phyloP scores from a whole-genome alignment of 768 basidiomycete genomes.

The Xerocomus potaroensis region DNA sequence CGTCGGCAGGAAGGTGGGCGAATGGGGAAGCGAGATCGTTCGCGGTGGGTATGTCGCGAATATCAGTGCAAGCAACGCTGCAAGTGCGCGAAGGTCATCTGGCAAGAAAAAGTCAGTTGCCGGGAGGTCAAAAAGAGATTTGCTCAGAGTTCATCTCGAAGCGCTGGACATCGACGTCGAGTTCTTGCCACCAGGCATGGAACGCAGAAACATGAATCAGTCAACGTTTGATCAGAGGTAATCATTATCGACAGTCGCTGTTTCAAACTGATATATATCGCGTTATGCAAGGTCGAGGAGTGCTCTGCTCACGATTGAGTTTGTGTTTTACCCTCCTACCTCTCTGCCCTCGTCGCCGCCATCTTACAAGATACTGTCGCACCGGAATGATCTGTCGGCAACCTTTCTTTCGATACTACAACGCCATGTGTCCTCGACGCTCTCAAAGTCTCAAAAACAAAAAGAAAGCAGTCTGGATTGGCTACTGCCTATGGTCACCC shows the following conservation, averaged over 20 bases:
- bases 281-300: constrained; percentile 52
- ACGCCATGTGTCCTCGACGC: constrained; percentile 32
- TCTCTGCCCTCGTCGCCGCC: constrained; percentile 34
- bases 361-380: constrained; percentile 55
- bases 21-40: constrained; percentile 70
- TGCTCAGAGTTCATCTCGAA: constrained; percentile 66
- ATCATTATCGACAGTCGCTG: constrained; percentile 25
- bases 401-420: constrained; percentile 51
- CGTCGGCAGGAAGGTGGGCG: constrained; percentile 65
- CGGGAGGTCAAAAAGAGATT: constrained; percentile 53
- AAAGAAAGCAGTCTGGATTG: constrained; percentile 51
- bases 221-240: constrained; percentile 83
- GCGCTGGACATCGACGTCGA: constrained; percentile 68
- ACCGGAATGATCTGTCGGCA: constrained; percentile 50
- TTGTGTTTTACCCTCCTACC: constrained; percentile 58
- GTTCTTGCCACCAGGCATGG: constrained; percentile 79
- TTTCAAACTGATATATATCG: constrained; percentile 11
- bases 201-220: constrained; percentile 69
- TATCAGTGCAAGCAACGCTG: constrained; percentile 14
- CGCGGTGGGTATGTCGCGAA: constrained; percentile 48
- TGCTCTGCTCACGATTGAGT: constrained; percentile 67
- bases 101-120: constrained; percentile 29
- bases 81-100: constrained; percentile 17
- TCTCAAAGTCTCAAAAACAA: constrained; percentile 36
- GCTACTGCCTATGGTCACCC: constrained; percentile 49